Conservation (phyloP, 2,329 filamentous ascomycete species). For the Cladosporium austrohemisphaericum region DNA sequence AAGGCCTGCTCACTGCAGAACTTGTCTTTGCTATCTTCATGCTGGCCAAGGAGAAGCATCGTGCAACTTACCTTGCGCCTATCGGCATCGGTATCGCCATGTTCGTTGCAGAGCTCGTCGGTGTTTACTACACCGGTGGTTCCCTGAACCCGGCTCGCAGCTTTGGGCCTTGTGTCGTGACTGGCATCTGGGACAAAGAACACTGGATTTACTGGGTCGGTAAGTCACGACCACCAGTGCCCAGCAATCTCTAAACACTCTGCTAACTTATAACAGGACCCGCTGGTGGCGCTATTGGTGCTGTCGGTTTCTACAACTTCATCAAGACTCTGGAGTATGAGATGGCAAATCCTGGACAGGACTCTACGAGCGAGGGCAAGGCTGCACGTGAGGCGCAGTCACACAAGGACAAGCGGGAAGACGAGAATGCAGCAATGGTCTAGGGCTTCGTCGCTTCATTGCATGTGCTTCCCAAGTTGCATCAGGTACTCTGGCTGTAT, state of each 20-base stretch:
- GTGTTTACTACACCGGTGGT: constrained; percentile 44
- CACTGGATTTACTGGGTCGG: constrained; percentile 43
- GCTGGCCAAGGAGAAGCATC: constrained; percentile 68
- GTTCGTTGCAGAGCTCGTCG: constrained; percentile 57
- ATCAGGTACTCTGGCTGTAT: no score
- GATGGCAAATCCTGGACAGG: constrained; percentile 48
- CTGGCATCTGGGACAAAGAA: constrained; percentile 34
- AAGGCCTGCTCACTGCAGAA: constrained; percentile 63
- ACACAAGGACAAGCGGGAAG: background rate
- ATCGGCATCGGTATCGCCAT: constrained; percentile 68
- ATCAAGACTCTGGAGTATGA: constrained; percentile 50
- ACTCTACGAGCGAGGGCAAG: constrained; percentile 41
- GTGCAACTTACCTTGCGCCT: constrained; percentile 66
- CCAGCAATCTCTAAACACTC: constrained; percentile 17
- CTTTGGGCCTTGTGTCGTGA: constrained; percentile 41
- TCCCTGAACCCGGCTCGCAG: constrained; percentile 40
- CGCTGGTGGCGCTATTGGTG: constrained; percentile 42
- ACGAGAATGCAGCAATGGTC: background rate
- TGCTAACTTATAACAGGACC: constrained; percentile 32
- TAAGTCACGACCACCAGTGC: constrained; percentile 1
- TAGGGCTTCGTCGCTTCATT: background rate
- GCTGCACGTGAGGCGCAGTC: constrained; percentile 26
- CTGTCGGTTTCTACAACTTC: constrained; percentile 47
- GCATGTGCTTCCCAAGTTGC: no score
- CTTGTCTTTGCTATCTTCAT: constrained; percentile 64